Conservation (phyloP, 768 basidiomycete species). For the Gloeophyllum trabeum region DNA sequence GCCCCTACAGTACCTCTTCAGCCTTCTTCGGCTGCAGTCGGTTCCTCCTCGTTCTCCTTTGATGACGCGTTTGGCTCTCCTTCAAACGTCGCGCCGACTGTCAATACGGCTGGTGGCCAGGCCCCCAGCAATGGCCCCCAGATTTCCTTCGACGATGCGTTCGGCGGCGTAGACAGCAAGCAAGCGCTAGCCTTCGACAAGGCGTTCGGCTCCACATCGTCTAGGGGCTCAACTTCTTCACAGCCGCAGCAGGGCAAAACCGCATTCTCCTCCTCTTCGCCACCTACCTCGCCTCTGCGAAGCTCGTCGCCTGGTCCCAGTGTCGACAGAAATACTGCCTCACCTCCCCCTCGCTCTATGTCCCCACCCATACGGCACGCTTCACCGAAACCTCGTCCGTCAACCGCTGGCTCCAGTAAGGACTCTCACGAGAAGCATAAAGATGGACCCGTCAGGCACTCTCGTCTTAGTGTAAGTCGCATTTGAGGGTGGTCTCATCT, state of each 20-base stretch:
- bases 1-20: constrained; percentile 8
- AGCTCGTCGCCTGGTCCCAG: constrained; percentile 13
- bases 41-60: constrained; percentile 23
- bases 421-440: constrained; percentile 46
- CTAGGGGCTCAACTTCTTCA: constrained; percentile 18
- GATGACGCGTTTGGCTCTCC: constrained; percentile 33
- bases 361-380: constrained; percentile 36
- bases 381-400: constrained; percentile 48
- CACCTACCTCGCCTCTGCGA: constrained; percentile 26
- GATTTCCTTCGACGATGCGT: constrained; percentile 46
- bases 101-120: constrained; percentile 4
- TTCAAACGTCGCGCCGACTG: constrained; percentile 24
- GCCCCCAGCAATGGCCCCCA: constrained; percentile 7
- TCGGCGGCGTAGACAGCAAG: constrained; percentile 32
- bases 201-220: constrained; percentile 23
- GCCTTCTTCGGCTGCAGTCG: constrained; percentile 6
- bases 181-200: constrained; percentile 28
- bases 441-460: constrained; percentile 42
- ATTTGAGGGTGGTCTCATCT: too few relatives aligned
- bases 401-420: constrained; percentile 45
- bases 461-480: constrained; percentile 68
- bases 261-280: constrained; percentile 28
- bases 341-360: constrained; percentile 19
- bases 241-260: constrained; percentile 11
- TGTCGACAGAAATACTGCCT: constrained; percentile 10